Evolutionary conservation across 495 filamentous ascomycete genomes (phyloP).

Genomic region (Tuber borchii): DNA sequence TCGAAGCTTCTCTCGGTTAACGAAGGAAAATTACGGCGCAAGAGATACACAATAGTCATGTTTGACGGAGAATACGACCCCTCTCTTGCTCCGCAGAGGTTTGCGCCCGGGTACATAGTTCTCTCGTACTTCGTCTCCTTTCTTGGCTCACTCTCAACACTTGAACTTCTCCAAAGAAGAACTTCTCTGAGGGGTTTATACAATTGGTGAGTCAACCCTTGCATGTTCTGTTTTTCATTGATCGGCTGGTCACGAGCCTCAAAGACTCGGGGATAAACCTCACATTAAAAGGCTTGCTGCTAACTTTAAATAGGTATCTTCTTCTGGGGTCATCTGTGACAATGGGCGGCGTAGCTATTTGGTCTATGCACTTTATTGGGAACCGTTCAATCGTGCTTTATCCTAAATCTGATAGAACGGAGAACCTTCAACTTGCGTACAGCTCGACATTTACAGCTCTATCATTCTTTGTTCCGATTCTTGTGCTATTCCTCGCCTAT

Average conservation of each 20-base stretch:
- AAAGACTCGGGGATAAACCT: slow-evolving; percentile 4
- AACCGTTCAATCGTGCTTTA: slow-evolving; percentile 70
- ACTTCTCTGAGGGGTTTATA: slow-evolving; percentile 60
- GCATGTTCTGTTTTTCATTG: slow-evolving; percentile 31
- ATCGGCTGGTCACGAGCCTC: slow-evolving; percentile 30
- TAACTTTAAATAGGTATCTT: slow-evolving; percentile 53
- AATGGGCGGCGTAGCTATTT: slow-evolving; percentile 55
- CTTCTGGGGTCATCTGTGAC: slow-evolving; percentile 62
- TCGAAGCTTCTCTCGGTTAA: slow-evolving; percentile 1
- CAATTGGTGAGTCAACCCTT: slow-evolving; percentile 56
- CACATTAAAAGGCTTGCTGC: slow-evolving; percentile 13
- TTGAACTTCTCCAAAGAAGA: slow-evolving; percentile 74
- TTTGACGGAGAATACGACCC: not conserved
- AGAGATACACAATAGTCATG: slow-evolving; percentile 3
- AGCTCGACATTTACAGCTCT: slow-evolving; percentile 63
- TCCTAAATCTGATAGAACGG: slow-evolving; percentile 46
- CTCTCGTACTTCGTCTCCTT: slow-evolving; percentile 73
- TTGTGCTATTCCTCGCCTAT: slow-evolving; percentile 68
- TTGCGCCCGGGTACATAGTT: slow-evolving; percentile 59
- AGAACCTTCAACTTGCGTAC: slow-evolving; percentile 64
- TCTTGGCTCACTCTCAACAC: slow-evolving; percentile 66
- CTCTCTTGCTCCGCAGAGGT: slow-evolving; percentile 46
- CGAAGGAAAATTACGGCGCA: not conserved
- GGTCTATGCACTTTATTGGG: slow-evolving; percentile 80
- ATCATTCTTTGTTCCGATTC: slow-evolving; percentile 74